These are phyloP conservation scores for Eucalyptus fibrosa DNA, from an alignment of 345 rosid species.

Conservation along the genomic window DNA sequence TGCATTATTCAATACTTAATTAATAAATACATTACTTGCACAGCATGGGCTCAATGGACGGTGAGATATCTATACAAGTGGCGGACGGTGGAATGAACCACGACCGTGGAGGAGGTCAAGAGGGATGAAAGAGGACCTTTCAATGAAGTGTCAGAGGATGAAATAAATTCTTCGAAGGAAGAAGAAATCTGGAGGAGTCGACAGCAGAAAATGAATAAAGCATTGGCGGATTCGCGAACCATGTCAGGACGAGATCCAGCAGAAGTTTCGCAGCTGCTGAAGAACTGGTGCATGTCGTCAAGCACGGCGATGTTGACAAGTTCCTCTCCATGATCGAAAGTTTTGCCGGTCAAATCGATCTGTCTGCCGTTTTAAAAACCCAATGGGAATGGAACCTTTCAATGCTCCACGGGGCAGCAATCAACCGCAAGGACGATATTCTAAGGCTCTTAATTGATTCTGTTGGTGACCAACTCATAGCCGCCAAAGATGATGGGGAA, in stretches of 20 bases:
- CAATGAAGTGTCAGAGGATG: neutral
- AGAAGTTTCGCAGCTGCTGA: too few relatives aligned
- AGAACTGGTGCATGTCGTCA: rapidly evolving
- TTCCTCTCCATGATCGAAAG: rapidly evolving
- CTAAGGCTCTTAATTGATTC: too few relatives aligned
- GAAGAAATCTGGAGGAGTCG: neutral
- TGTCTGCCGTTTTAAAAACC: rapidly evolving
- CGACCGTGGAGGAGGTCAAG: too few relatives aligned
- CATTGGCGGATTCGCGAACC: rapidly evolving
- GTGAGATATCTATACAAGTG: too few relatives aligned
- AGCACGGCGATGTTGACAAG: rapidly evolving
- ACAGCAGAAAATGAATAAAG: neutral
- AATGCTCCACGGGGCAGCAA: too few relatives aligned
- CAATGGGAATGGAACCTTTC: rapidly evolving
- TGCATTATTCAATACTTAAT: too few relatives aligned
- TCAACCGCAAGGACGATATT: too few relatives aligned
- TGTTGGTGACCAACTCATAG: rapidly evolving
- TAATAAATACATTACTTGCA: too few relatives aligned
- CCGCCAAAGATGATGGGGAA: rapidly evolving
- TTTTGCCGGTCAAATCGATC: too few relatives aligned
- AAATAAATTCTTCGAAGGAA: neutral
- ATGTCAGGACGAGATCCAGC: too few relatives aligned
- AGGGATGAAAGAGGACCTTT: too few relatives aligned
- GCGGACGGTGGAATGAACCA: rapidly evolving
- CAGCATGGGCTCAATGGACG: rapidly evolving